phyloP scores from a whole-genome alignment of 441 rosid genomes.

The Populus hybrid region DNA sequence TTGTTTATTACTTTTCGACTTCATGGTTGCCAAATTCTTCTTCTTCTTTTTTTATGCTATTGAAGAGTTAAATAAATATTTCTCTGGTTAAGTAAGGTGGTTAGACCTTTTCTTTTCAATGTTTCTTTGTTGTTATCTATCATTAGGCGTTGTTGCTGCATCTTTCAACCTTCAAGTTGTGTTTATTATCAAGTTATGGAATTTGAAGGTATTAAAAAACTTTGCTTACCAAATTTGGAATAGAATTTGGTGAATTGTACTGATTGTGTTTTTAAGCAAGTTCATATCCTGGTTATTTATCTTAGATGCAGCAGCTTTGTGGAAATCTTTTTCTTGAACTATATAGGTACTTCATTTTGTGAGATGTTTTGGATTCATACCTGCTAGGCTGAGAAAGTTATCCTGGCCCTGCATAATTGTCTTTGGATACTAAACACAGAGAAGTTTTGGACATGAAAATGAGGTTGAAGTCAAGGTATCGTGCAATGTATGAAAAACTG shows the following conservation, averaged over 20 bases:
- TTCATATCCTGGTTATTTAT: neutral
- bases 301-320: neutral
- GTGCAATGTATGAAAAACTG: neutral
- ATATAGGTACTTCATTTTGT: neutral
- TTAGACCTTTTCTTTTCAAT: neutral
- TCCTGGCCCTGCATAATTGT: neutral
- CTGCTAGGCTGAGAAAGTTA: conserved; percentile 1
- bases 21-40: neutral
- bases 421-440: neutral
- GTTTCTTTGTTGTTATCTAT: too few species aligned
- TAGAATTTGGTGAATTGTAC: neutral
- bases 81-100: neutral
- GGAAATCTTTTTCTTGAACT: neutral
- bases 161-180: conserved; percentile 1
- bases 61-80: neutral
- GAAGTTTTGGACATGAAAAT: neutral
- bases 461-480: too few species aligned
- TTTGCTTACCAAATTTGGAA: neutral
- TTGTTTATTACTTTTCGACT: neutral
- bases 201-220: neutral
- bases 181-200: neutral
- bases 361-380: neutral
- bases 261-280: neutral
- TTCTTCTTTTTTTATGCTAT: too few species aligned
- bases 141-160: neutral